Evolutionary conservation across 257 asterid genomes (phyloP), one percentile per base, ranked within the genome.

Genomic region (Fraxinus anomala): DNA sequence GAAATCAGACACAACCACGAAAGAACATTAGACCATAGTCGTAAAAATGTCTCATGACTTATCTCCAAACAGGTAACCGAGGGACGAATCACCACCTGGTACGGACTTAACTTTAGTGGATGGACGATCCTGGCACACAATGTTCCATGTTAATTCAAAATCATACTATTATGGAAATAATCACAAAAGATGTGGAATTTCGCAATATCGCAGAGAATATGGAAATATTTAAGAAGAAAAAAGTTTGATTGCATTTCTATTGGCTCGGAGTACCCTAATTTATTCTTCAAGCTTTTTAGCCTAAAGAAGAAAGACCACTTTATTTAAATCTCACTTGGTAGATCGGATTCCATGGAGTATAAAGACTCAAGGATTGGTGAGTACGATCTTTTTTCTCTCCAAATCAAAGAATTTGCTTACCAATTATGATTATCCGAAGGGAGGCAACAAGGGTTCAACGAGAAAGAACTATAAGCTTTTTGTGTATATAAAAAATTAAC

Each of bases 71-170:
- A 89, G 74, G 83, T 88, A 89, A 12, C 91, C 94, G 16, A 89
- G 89, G 3, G 92, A 86, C 47, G 94, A 89, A 76, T 86, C 89
- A 74, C 92, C 92, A 67, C 94, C 94, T 9, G 94, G 92, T 71
- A 78, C 87, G 8, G 88, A 87, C 23, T 80, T 89, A 24, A 89
- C 92, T 83, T 83, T 89, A 9, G 94, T 89, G 9, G 92, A 86
- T 28, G 94, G 94, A 56, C 92, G 94, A 47, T 74, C 86, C 93
- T 31, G 16, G 36, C 40, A 51, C 51, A 69, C 3, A 40, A 24
- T 63, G 2, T 11, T 23, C 34, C 6, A 1, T 24, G 34, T 63
- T 59, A 59, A 23, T 59, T 11, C 39, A 23, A 8, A 36, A 66
- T 5, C 61, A 44, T 30, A 68, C 4, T n/a, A 1, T 73, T 19